Conservation (phyloP, 2,329 filamentous ascomycete genomes). For the Venturiaceae sp. region DNA sequence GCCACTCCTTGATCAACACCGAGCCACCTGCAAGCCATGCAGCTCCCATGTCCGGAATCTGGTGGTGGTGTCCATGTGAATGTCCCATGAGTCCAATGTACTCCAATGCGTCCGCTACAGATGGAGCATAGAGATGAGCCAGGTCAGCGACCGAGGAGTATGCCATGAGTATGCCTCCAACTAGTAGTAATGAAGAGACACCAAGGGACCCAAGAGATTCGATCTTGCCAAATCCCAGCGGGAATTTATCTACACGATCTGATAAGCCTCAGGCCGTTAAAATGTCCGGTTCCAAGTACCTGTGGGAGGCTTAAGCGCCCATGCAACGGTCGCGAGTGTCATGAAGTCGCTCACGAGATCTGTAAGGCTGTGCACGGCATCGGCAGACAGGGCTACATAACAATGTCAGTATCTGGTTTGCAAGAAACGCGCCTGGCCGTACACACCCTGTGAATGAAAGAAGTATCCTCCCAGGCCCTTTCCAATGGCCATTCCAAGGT, state of each 20-base stretch:
- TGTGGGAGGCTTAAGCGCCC: constrained; percentile 78
- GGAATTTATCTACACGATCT: constrained; percentile 54
- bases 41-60: constrained; percentile 73
- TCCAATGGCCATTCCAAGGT: constrained; percentile 85
- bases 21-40: constrained; percentile 89
- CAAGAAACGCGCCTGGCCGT: constrained; percentile 6
- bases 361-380: constrained; percentile 90
- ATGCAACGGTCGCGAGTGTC: constrained; percentile 88
- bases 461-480: constrained; percentile 88
- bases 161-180: constrained; percentile 88
- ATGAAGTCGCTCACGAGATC: constrained; percentile 93
- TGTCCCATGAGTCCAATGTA: constrained; percentile 31
- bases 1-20: constrained; percentile 89
- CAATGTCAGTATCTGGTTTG: not conserved
- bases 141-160: constrained; percentile 52
- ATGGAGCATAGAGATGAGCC: constrained; percentile 21
- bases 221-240: constrained; percentile 92
- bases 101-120: constrained; percentile 5
- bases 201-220: constrained; percentile 90
- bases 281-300: constrained; percentile 14
- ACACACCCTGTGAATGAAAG: constrained; percentile 72
- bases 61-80: constrained; percentile 39
- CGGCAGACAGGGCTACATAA: constrained; percentile 67
- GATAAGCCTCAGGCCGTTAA: not conserved
- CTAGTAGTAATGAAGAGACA: constrained; percentile 82